Percentiles rank a stretch among this genome's conserved stretches.
These are phyloP conservation scores for Psilocybe mexicana DNA, from an alignment of 1,284 basidiomycete species.

Conservation along the genomic window DNA sequence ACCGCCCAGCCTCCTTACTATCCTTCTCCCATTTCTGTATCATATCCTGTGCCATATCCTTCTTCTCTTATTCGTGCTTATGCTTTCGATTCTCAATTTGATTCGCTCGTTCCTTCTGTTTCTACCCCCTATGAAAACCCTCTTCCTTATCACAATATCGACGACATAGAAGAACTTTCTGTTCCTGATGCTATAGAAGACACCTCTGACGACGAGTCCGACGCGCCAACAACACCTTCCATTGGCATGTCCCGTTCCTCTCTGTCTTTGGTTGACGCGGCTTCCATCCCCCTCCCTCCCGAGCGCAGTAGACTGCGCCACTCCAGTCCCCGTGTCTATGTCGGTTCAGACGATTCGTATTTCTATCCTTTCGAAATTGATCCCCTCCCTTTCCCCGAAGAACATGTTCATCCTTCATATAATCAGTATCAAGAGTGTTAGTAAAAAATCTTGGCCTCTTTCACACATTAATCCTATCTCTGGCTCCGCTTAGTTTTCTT, in stretches of 20 bases:
- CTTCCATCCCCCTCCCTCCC: conserved; percentile 49
- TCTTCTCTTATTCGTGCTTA: conserved; percentile 53
- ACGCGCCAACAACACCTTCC: conserved; percentile 64
- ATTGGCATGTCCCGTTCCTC: conserved; percentile 48
- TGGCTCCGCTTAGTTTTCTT: conserved; percentile 25
- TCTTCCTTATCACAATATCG: conserved; percentile 59
- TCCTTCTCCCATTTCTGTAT: conserved; percentile 47
- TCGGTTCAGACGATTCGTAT: conserved; percentile 56
- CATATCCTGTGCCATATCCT: conserved; percentile 68
- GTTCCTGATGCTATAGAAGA: conserved; percentile 81
- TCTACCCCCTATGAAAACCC: conserved; percentile 53
- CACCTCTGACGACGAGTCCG: conserved; percentile 80
- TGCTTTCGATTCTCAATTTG: conserved; percentile 44
- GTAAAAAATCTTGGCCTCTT: conserved; percentile 20
- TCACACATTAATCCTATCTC: conserved; percentile 28
- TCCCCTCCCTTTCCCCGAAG: conserved; percentile 63
- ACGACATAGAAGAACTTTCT: conserved; percentile 64
- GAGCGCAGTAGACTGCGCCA: conserved; percentile 50
- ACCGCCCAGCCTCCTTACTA: conserved; percentile 47
- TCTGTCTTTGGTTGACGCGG: conserved; percentile 46
- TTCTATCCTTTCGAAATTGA: conserved; percentile 67
- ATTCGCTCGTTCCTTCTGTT: conserved; percentile 36
- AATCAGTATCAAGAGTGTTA: conserved; percentile 66
- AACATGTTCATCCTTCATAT: conserved; percentile 46
- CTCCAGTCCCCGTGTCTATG: conserved; percentile 57